Evolutionary conservation across 1,139 yeast species (phyloP), one percentile per base, ranked within the genome.

Genomic region (Candida glucosophila): DNA sequence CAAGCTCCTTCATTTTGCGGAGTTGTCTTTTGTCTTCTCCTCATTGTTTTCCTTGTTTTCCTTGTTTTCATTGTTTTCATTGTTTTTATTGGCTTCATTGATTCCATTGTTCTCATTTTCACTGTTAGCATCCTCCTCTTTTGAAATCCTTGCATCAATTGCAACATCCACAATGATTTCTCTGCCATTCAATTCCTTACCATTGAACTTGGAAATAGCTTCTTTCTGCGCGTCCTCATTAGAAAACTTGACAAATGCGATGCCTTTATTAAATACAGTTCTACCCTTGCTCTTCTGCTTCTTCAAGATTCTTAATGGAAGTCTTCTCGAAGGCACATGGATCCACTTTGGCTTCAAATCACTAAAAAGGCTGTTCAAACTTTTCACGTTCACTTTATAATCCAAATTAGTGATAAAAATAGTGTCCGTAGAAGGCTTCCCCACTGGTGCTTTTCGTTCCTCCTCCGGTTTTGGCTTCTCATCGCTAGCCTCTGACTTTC

Each of bases 321-420:
- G 52, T 31, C 52, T 59, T 41, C 65, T 61, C 25, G 61, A 50
- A 29, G 82, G 81, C 19, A 75, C 71, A 34, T 70, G 72, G 31
- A 72, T 61, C 75, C 73, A 69, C 36, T 55, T 53, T 12, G 77
- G 75, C 30, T 60, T 56, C 37, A 58, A 60, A 6, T 61, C 67
- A 32, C 57, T 52, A 44, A 74, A 66, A 32, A 65, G 54, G 15
- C 50, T 55, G 30, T 44, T 53, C 39, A 76, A 52, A 20, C 64
- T 62, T 28, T 62, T 58, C 19, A 58, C 55, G 29, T 59, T 63
- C 11, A 61, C 67, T 31, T 55, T 56, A 40, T 64, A 67, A 38
- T 69, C 74, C 42, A 75, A 58, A 41, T 73, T 74, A 33, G 76
- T 72, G 39, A 76, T 55, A 47, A 73, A 73, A 15, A 74, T 53